Evolutionary conservation across 805 yeast species (phyloP), one percentile per base, ranked within the genome.

Genomic region (Clavispora santaluciae): DNA sequence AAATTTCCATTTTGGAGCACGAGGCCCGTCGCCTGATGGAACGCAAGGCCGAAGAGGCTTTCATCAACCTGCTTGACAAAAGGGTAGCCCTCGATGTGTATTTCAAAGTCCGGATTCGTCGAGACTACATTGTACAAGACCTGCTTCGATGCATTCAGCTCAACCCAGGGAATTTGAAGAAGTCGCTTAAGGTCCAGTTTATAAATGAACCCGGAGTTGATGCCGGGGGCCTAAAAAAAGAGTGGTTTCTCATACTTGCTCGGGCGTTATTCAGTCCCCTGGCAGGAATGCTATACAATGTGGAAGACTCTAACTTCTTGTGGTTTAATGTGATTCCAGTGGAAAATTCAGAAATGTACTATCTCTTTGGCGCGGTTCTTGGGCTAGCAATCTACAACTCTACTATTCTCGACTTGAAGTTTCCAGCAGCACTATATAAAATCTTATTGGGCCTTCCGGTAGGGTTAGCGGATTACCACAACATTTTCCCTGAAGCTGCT

Each of bases 301-400:
- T 80, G 33, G 85, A 81, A 16, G 88, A 81, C 45, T 84, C 95
- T 8, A 71, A 78, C 37, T 68, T 73, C 28, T 73, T 83, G 38
- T 93, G 97, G 96, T 90, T 91, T 60, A 66, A 78, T 13, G 60
- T 78, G 5, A 56, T 66, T 5, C 72, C 79, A 3, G 50, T 70
- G 7, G 67, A 70, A 12, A 57, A 62, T 38, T 44, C 50, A 16
- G 87, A 82, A 44, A 63, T 80, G 45, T 90, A 82, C 61, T 82
- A 78, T 54, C 65, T 88, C 26, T 82, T 89, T 40, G 99, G 99
- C 0, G 86, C 85, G 2, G 82, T 89, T 2, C 63, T 93, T 30
- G 98, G 96, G 0, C 70, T 93, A 50, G 97, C 98, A 0, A 81
- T 93, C 24, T 88, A 86, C 60, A 93, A 91, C 60, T 85, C 96